Base-by-base conservation (phyloP, 495 filamentous ascomycete genomes). In the Cladorrhinum samala region DNA sequence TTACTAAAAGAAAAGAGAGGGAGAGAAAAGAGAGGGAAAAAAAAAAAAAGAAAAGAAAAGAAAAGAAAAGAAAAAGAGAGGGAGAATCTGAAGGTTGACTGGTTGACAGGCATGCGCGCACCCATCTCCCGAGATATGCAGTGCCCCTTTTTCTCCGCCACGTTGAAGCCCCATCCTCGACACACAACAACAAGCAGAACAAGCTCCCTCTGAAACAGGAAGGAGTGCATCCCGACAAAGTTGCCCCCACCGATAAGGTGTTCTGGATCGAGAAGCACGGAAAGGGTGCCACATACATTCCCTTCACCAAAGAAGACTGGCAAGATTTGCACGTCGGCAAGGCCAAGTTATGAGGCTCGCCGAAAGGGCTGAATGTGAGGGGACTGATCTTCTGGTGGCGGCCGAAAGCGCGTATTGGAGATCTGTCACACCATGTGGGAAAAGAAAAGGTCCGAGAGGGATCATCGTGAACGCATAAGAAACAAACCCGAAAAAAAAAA, bases 141-240 rank as follows among this genome's bases (percentile, higher is more conserved):
- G 87, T 91, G 0, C 88, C 88, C 3, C 62, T 89, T 2, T 92
- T 93, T 64, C 57, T 91, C 21, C 72, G 88, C 0, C 62, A 89
- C 19, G 78, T 86, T 3, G 61, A 72, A 39, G 75, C 72, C 43
- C 72, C 79, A 36, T 77, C 75, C 27, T 79, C 83, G 18, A 89
- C 83, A 53, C 86, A 93, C 63, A 91, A 90, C 65, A 84, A 91
- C 63, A 93, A 93, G 71, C 87, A 91, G 71, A 85, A 88, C 63
- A 93, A 91, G 68, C 80, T 84, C 5, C 81, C 82, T 1, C 72
- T 91, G 23, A 75, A 86, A 53, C 78, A 82, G 37, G 85, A 89
- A 59, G 87, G 87, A 0, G 78, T 89, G 7, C 81, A 89, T 61
- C 83, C 82, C 13, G 70, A 65, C 2, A 83, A 84, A 67, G 80